Conservation (phyloP, 306 rosid species). For the Alnus rubra region DNA sequence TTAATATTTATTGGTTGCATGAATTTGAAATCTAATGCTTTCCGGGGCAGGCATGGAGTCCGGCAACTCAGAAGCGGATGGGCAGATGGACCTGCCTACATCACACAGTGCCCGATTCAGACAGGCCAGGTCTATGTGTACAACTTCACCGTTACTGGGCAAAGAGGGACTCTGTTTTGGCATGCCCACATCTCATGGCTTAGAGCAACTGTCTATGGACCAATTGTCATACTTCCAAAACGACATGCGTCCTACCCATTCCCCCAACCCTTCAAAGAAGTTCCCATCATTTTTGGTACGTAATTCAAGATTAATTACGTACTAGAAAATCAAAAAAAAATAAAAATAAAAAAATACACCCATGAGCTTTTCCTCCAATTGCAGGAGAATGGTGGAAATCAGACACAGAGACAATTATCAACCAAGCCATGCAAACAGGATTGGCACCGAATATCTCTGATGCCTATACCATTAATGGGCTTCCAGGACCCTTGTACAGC, state of each 20-base stretch:
- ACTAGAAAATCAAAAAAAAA: background rate
- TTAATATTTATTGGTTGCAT: constrained; percentile 12
- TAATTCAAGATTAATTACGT: constrained; percentile 5
- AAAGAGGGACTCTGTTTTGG: constrained; percentile 75
- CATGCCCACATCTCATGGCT: constrained; percentile 86
- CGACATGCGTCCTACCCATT: constrained; percentile 62
- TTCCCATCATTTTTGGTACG: constrained; percentile 60
- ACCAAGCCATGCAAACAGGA: constrained; percentile 66
- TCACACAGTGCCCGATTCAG: constrained; percentile 76
- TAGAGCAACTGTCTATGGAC: constrained; percentile 60
- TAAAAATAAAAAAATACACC: no score
- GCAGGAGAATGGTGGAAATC: constrained; percentile 88
- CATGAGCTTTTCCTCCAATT: constrained; percentile 20
- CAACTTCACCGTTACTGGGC: constrained; percentile 62
- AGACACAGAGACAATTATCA: constrained; percentile 62
- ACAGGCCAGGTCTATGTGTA: constrained; percentile 57
- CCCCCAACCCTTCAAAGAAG: constrained; percentile 59
- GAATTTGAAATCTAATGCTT: constrained; percentile 1
- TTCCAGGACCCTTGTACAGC: constrained; percentile 60
- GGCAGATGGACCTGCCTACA: constrained; percentile 82
- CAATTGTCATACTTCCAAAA: constrained; percentile 75
- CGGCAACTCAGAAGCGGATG: constrained; percentile 64
- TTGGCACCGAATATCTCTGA: constrained; percentile 68
- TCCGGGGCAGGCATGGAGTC: constrained; percentile 52
- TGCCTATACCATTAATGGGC: constrained; percentile 72